phyloP scores from a whole-genome alignment of 1,284 basidiomycete species.

The Serendipita sp. region DNA sequence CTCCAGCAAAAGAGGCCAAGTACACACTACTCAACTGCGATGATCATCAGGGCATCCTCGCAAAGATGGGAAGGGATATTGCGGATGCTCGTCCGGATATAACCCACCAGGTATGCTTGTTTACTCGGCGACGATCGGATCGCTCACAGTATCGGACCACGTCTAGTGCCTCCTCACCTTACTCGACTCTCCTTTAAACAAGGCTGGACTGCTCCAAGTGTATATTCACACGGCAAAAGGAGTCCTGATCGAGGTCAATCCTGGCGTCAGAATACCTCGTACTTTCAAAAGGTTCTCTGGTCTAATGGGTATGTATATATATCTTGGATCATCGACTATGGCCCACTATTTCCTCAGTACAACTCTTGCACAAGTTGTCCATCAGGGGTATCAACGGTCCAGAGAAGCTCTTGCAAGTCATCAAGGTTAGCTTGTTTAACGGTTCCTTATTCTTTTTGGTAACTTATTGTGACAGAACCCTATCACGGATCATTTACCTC shows the following conservation, averaged over 20 bases:
- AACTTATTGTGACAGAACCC: slow-evolving; percentile 54
- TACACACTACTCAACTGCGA: slow-evolving; percentile 97
- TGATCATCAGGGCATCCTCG: slow-evolving; percentile 96
- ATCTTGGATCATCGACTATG: slow-evolving; percentile 1
- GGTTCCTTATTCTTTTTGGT: neutral
- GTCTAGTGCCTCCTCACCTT: slow-evolving; percentile 84
- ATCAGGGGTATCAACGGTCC: slow-evolving; percentile 93
- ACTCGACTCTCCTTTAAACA: slow-evolving; percentile 95
- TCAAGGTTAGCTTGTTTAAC: slow-evolving; percentile 47
- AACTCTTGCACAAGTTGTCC: slow-evolving; percentile 90
- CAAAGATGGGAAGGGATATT: slow-evolving; percentile 95
- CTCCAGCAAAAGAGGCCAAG: slow-evolving; percentile 57
- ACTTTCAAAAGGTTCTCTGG: slow-evolving; percentile 99
- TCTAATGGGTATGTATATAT: slow-evolving; percentile 70
- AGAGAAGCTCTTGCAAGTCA: slow-evolving; percentile 92
- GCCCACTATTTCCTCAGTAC: slow-evolving; percentile 41
- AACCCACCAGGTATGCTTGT: slow-evolving; percentile 72
- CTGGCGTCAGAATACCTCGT: slow-evolving; percentile 89
- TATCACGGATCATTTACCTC: slow-evolving; percentile 86
- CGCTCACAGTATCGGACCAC: neutral
- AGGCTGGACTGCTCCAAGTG: slow-evolving; percentile 90
- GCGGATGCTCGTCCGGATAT: slow-evolving; percentile 97
- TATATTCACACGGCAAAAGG: slow-evolving; percentile 98
- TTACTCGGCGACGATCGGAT: neutral
- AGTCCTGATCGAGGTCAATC: slow-evolving; percentile 97